Evolutionary conservation across 345 rosid genomes (phyloP).

Genomic region (Gossypium ekmanianum): DNA sequence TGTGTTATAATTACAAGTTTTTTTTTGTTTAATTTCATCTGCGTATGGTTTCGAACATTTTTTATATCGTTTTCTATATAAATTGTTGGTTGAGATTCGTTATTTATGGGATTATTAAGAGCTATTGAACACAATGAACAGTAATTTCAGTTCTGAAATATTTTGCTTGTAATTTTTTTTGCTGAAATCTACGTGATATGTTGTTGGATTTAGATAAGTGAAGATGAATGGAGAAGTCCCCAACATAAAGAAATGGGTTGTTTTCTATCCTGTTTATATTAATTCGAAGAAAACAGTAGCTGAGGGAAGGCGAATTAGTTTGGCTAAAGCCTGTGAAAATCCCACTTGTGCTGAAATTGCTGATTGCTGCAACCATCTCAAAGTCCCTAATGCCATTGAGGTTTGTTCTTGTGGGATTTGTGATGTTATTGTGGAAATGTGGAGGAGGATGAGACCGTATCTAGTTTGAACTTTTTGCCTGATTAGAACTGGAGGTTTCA

Average conservation of each 20-base stretch:
- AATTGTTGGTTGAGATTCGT: not conserved
- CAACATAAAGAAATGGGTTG: slow-evolving; percentile 65
- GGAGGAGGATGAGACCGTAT: not conserved
- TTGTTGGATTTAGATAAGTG: slow-evolving; percentile 7
- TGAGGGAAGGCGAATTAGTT: slow-evolving; percentile 72
- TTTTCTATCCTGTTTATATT: slow-evolving; percentile 82
- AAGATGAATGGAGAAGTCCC: slow-evolving; percentile 43
- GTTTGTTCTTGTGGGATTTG: slow-evolving; percentile 30
- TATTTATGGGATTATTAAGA: not conserved
- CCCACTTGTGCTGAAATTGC: slow-evolving; percentile 80
- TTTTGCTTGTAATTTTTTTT: not conserved
- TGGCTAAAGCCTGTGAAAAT: slow-evolving; percentile 71
- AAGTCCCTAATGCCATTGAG: slow-evolving; percentile 70
- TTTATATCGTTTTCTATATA: not conserved
- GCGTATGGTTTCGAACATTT: not conserved
- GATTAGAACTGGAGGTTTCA: not conserved
- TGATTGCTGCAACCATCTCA: slow-evolving; percentile 75
- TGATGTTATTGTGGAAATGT: not conserved
- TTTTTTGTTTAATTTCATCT: not conserved
- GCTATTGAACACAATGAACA: not conserved
- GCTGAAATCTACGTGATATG: not conserved
- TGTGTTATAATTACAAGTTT: not conserved
- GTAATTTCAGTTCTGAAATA: not conserved
- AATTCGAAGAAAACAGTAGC: slow-evolving; percentile 92
- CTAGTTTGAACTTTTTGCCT: not conserved